A percentile compares a stretch with the other conserved stretches of the same genome.
These are phyloP conservation scores for Agaricus sinodeliciosus DNA, from an alignment of 768 basidiomycete species.

Conservation along the genomic window DNA sequence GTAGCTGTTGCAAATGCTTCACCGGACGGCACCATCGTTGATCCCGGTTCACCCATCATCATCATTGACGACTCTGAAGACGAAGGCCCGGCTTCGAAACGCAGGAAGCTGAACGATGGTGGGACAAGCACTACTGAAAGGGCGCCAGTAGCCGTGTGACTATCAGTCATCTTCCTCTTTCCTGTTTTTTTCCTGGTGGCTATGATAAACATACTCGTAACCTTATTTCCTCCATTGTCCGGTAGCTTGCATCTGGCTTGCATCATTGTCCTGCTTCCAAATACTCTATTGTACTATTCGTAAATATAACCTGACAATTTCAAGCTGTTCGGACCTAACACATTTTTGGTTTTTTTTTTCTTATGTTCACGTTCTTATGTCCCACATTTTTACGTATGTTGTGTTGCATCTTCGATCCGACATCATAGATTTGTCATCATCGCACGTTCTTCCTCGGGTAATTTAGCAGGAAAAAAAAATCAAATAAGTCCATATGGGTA, in stretches of 20 bases:
- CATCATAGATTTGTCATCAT: constrained; percentile 5
- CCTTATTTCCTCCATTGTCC: not conserved
- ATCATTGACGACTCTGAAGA: constrained; percentile 57
- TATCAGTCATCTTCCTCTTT: not conserved
- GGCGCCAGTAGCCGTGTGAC: constrained; percentile 1
- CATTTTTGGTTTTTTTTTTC: not conserved
- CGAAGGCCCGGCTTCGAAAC: constrained; percentile 50
- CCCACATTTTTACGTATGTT: constrained; percentile 1
- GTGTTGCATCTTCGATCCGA: not conserved
- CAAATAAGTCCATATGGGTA: not conserved
- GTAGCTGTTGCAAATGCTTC: not conserved
- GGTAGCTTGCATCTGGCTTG: not conserved
- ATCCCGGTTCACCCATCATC: constrained; percentile 48
- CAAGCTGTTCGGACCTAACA: not conserved
- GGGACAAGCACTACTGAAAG: constrained; percentile 6
- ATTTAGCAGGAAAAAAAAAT: not conserved
- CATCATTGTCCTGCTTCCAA: not conserved
- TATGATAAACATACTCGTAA: not conserved
- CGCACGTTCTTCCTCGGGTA: constrained; percentile 6
- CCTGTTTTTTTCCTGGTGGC: not conserved
- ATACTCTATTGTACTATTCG: constrained; percentile 3
- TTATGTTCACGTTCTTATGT: not conserved
- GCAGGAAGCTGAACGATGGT: constrained; percentile 39
- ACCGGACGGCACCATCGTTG: constrained; percentile 17
- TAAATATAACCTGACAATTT: not conserved